A percentile compares a stretch with the other conserved stretches of the same genome.
Conservation (phyloP, 768 basidiomycete species). For the Suillus clintonianus region DNA sequence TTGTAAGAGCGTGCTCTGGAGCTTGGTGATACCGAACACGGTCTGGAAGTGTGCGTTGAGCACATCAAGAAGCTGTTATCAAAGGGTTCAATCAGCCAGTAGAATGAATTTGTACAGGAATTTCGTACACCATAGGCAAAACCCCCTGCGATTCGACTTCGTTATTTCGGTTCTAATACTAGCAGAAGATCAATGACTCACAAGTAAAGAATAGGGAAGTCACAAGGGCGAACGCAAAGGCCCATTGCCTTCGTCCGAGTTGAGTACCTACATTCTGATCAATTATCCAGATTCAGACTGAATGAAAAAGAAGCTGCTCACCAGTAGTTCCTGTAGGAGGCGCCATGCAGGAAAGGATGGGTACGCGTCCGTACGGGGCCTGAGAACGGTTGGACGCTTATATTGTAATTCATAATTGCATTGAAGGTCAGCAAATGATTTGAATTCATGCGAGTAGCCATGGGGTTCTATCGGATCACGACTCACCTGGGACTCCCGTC, state of each 20-base stretch:
- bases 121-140: conserved; percentile 63
- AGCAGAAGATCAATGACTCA: conserved; percentile 27
- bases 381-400: conserved; percentile 6
- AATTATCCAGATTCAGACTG: neutral
- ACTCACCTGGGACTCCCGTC: neutral
- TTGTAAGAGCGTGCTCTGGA: conserved; percentile 75
- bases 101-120: conserved; percentile 6
- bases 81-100: neutral
- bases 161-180: neutral
- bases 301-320: conserved; percentile 15
- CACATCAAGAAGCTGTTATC: conserved; percentile 59
- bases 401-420: neutral
- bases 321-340: conserved; percentile 45
- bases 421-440: neutral
- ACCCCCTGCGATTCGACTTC: conserved; percentile 45
- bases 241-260: conserved; percentile 47
- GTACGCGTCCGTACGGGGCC: neutral
- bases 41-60: conserved; percentile 74
- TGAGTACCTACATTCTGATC: conserved; percentile 32
- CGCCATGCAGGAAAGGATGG: conserved; percentile 29
- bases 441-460: neutral
- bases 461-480: neutral
- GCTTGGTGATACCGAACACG: conserved; percentile 65
- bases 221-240: conserved; percentile 65
- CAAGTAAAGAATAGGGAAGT: conserved; percentile 79